Evolutionary conservation across 1,284 basidiomycete species (phyloP), one percentile per base, ranked within the genome.

Genomic region (Microbotryum saponariae): DNA sequence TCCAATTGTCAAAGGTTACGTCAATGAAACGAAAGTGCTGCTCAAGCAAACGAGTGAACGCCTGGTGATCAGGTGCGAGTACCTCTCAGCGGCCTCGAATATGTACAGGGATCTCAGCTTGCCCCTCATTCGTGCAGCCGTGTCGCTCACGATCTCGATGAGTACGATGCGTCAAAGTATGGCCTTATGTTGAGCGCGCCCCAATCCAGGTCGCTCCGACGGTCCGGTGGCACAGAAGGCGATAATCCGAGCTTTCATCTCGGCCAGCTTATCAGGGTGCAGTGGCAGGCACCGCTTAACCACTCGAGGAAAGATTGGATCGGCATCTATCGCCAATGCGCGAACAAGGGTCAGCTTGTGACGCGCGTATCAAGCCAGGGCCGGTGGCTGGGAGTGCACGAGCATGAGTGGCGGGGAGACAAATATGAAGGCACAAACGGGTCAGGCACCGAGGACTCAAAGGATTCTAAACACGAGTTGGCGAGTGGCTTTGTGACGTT

Each of bases 281-380:
- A 83, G 50, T 98, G 93, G 93, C 83, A 84, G 57, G 93, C 90
- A 1, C 91, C 94, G 0, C 77, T 79, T 42, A 83, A 85, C 61
- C 94, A 97, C 74, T 94, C 91, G 18, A 82, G 89, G n/a, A 84
- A 86, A 70, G 94, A 98, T 75, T 98, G 94, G 96, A 89, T 98
- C 70, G 96, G 93, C 14, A 83, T 98, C 49, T 70, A 62, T 71
- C 91, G 91, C 77, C 70, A 91, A 62, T 91, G 89, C 31, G 89
- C 90, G 0, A 92, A 91, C 76, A 85, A 85, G 72, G 88, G 85
- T 20, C 84, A 80, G 23, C 79, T 87, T 21, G 83, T 96, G 50
- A 98, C 96, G 4, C 85, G 85, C 63, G 87, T 88, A n/a, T 85
- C 87, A 5, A 89, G 88, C 3, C 79, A 88, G 69, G 93, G 94